Percentiles rank a stretch among this genome's conserved stretches.
Conservation (phyloP, 106 monocot genomes). For the Acorus gramineus region DNA sequence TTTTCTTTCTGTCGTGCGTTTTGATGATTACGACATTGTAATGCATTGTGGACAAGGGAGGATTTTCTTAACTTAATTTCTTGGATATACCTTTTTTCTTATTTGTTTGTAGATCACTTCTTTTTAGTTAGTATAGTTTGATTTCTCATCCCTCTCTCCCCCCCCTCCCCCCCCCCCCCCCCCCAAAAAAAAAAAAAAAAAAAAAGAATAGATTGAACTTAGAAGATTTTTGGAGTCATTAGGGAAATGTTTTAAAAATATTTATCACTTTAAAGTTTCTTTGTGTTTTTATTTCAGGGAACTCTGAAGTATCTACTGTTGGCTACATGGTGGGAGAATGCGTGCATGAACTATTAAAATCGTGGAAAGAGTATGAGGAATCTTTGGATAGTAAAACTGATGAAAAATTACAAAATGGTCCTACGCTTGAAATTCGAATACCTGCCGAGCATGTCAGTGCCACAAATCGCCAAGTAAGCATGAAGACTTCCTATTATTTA, state of each 20-base stretch:
- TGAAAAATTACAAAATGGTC: slow-evolving; percentile 46
- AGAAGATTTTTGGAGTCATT: too few species aligned
- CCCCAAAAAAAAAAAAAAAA: too few species aligned
- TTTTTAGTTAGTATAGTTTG: too few species aligned
- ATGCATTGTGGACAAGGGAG: too few species aligned
- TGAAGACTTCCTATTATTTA: not conserved
- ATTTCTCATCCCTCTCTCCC: too few species aligned
- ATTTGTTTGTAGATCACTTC: too few species aligned
- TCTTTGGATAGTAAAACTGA: slow-evolving; percentile 45
- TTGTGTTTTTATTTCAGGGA: slow-evolving; percentile 34
- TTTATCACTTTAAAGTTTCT: not conserved
- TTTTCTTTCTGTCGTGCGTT: not conserved
- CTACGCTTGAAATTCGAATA: slow-evolving; percentile 79
- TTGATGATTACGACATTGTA: too few species aligned
- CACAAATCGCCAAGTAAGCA: slow-evolving; percentile 79
- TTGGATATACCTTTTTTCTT: too few species aligned
- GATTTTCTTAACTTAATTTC: too few species aligned
- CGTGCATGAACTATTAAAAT: slow-evolving; percentile 91
- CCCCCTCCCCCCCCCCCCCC: too few species aligned
- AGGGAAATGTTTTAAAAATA: too few species aligned
- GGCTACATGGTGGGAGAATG: slow-evolving; percentile 87
- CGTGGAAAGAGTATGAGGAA: slow-evolving; percentile 85
- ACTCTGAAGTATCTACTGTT: slow-evolving; percentile 57
- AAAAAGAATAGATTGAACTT: too few species aligned
- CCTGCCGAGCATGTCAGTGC: slow-evolving; percentile 91